phyloP scores from a whole-genome alignment of 495 filamentous ascomycete genomes.

The Glutinoglossum americanum region DNA sequence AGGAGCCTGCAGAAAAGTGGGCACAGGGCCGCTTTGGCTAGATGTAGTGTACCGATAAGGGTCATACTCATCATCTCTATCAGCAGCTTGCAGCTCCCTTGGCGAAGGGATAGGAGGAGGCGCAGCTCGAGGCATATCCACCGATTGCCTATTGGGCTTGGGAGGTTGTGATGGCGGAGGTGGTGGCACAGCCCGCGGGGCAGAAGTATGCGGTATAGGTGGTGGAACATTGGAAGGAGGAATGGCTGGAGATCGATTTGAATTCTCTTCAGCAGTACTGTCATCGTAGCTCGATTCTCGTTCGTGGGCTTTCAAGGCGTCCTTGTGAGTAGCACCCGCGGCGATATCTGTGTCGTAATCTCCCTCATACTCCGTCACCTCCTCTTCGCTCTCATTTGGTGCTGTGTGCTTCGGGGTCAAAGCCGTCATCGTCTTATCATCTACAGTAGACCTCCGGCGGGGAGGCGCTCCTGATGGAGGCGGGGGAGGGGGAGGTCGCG shows the following conservation, averaged over 20 bases:
- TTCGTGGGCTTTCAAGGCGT: constrained; percentile 68
- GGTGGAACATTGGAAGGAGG: constrained; percentile 25
- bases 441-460: constrained; percentile 38
- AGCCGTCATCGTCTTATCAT: constrained; percentile 22
- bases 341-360: constrained; percentile 98
- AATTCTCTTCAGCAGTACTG: constrained; percentile 22
- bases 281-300: constrained; percentile 53
- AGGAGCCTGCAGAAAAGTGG: neutral
- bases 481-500: constrained; percentile 58
- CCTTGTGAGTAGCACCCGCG: constrained; percentile 69
- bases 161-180: constrained; percentile 30
- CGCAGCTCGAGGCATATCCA: constrained; percentile 48
- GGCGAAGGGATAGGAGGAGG: constrained; percentile 40
- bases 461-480: constrained; percentile 33
- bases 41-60: constrained; percentile 44
- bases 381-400: constrained; percentile 49
- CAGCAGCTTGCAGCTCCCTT: constrained; percentile 14
- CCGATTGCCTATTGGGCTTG: constrained; percentile 27
- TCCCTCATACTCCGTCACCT: constrained; percentile 86
- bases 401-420: constrained; percentile 20
- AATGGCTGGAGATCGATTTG: constrained; percentile 24
- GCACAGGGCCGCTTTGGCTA: constrained; percentile 13
- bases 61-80: constrained; percentile 51
- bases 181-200: constrained; percentile 31
- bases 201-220: constrained; percentile 35